Evolutionary conservation across 2,329 filamentous ascomycete genomes (phyloP).

Genomic region (Fusarium poae): DNA sequence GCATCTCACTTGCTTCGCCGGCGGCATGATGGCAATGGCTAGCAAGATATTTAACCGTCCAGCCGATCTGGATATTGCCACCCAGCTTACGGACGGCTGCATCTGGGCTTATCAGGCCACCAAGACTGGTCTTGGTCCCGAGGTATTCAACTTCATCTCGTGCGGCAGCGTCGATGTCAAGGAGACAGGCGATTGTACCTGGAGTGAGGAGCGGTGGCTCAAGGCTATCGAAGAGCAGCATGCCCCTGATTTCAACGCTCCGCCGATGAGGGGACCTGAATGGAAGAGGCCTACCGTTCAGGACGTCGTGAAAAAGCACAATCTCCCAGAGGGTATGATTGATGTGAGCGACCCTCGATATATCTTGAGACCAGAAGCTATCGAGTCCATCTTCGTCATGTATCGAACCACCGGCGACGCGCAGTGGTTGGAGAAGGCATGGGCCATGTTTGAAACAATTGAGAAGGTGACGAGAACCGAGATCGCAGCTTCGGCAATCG

Average conservation of each 20-base stretch:
- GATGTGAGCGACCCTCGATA: slow-evolving; percentile 69
- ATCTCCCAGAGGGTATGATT: slow-evolving; percentile 67
- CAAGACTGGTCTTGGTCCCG: slow-evolving; percentile 71
- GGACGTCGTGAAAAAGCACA: slow-evolving; percentile 44
- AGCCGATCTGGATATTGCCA: slow-evolving; percentile 68
- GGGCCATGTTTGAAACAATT: slow-evolving; percentile 79
- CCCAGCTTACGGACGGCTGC: slow-evolving; percentile 72
- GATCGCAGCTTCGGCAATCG: slow-evolving; percentile 74
- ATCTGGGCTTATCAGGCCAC: slow-evolving; percentile 71
- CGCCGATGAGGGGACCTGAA: slow-evolving; percentile 36
- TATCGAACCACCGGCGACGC: slow-evolving; percentile 78
- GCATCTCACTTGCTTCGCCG: slow-evolving; percentile 74
- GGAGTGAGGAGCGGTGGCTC: slow-evolving; percentile 52
- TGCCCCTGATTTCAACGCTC: slow-evolving; percentile 44
- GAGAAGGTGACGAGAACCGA: slow-evolving; percentile 70
- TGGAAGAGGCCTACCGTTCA: slow-evolving; percentile 47
- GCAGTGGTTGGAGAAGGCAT: slow-evolving; percentile 75
- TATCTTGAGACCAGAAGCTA: slow-evolving; percentile 79
- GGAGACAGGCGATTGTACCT: slow-evolving; percentile 52
- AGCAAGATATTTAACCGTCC: slow-evolving; percentile 68
- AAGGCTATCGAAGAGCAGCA: slow-evolving; percentile 46
- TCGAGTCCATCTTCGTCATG: slow-evolving; percentile 85
- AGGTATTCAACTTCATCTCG: slow-evolving; percentile 66
- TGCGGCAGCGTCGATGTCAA: slow-evolving; percentile 50
- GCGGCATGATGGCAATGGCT: slow-evolving; percentile 75